phyloP scores from a whole-genome alignment of 139 green algal genomes.

The Tetraselmis chui region DNA sequence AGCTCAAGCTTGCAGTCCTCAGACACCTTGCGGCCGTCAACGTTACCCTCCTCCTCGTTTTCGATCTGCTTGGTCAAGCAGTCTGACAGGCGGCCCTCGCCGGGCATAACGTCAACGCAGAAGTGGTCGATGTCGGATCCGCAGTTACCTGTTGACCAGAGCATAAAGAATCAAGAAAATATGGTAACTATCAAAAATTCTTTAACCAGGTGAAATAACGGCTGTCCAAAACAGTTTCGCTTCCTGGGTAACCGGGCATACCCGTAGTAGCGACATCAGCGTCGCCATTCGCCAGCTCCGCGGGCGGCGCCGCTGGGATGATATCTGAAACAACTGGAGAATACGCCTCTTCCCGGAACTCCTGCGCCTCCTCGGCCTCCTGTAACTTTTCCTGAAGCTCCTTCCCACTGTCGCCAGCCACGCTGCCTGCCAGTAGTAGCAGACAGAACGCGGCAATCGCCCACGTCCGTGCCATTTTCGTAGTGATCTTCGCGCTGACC shows the following conservation, averaged over 20 bases:
- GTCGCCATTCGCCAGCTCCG: constrained; percentile 17
- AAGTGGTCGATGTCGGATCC: constrained; percentile 43
- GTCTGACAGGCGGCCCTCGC: constrained; percentile 42
- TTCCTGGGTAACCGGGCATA: constrained; percentile 1
- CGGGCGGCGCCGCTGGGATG: constrained; percentile 17
- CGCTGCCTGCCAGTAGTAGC: background rate
- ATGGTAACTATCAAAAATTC: too few relatives aligned
- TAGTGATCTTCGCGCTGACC: too few relatives aligned
- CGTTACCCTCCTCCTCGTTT: constrained; percentile 30
- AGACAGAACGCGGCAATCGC: background rate
- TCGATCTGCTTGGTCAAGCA: constrained; percentile 60
- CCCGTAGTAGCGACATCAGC: constrained; percentile 30
- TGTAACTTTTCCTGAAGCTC: background rate
- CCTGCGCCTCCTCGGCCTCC: background rate
- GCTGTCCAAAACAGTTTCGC: too few relatives aligned
- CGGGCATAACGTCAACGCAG: constrained; percentile 49
- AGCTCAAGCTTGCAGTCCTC: constrained; percentile 60
- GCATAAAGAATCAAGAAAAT: too few relatives aligned
- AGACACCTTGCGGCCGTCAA: constrained; percentile 27
- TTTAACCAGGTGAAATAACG: too few relatives aligned
- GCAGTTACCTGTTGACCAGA: constrained; percentile 66
- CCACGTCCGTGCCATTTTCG: background rate
- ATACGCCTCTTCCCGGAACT: background rate
- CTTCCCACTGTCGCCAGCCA: background rate
- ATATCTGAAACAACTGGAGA: constrained; percentile 9